These are phyloP conservation scores for Solanum clarkiae DNA, from an alignment of 257 asterid genomes.

Conservation along the genomic window DNA sequence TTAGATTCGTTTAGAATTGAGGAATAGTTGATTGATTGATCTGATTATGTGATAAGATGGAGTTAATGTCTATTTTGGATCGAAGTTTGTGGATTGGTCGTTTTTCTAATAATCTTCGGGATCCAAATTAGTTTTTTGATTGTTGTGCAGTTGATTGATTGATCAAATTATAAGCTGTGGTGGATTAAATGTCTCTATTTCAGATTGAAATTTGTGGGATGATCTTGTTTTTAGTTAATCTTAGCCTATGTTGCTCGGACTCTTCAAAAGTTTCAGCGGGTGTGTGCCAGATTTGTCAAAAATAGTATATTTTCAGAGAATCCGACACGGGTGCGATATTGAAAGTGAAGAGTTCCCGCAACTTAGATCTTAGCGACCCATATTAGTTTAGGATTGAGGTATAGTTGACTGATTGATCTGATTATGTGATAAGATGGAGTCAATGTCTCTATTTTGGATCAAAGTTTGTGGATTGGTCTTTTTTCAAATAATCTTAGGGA, in stretches of 20 bases:
- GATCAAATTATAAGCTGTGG: not conserved
- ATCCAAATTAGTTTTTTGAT: not conserved
- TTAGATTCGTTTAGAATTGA: not conserved
- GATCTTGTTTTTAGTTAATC: not conserved
- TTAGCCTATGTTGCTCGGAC: no score
- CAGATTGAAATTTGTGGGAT: not conserved
- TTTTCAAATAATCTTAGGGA: not conserved
- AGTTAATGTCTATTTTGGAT: not conserved
- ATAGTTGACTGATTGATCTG: not conserved
- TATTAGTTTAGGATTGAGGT: not conserved
- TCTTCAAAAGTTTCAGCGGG: no score
- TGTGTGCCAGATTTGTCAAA: no score
- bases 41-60: not conserved
- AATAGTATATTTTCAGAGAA: no score
- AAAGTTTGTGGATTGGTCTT: not conserved
- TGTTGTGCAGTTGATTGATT: not conserved
- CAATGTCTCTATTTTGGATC: not conserved
- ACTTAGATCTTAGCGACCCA: no score
- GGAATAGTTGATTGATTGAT: not conserved
- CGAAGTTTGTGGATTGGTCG: not conserved
- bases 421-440: not conserved
- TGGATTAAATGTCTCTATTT: not conserved
- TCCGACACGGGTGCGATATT: no score
- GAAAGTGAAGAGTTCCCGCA: no score
- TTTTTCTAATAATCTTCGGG: not conserved